These are phyloP conservation scores for Areca catechu DNA, from an alignment of 176 grass and related monocot genomes.

Conservation along the genomic window DNA sequence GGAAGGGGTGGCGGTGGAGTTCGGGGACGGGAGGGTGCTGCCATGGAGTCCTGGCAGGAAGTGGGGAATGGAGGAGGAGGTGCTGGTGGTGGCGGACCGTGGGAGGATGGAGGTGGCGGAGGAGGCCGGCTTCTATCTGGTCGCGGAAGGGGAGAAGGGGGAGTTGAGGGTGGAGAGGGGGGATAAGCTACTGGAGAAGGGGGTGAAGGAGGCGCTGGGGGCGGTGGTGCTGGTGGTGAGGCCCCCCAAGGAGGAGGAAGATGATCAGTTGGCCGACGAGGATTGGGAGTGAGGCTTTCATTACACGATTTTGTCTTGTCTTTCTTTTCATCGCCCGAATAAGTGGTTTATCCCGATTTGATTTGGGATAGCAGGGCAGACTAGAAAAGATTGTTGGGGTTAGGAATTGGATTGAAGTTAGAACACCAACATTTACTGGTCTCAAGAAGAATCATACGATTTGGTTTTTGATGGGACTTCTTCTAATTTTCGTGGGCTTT, in stretches of 20 bases:
- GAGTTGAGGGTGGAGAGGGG: constrained; percentile 58
- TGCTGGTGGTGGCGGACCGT: constrained; percentile 55
- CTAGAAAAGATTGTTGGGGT: too few species aligned
- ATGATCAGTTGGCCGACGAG: constrained; percentile 45
- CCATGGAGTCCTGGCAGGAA: constrained; percentile 31
- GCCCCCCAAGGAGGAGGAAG: constrained; percentile 41
- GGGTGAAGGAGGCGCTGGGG: constrained; percentile 23
- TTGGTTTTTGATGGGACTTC: too few species aligned
- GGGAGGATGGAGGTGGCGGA: constrained; percentile 28
- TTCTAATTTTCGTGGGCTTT: too few species aligned
- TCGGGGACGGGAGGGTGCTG: constrained; percentile 42
- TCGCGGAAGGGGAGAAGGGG: constrained; percentile 44
- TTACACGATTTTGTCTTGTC: too few species aligned
- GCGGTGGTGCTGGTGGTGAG: constrained; percentile 57
- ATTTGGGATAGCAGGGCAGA: too few species aligned
- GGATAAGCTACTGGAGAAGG: constrained; percentile 33
- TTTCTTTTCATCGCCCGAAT: too few species aligned
- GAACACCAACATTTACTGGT: too few species aligned
- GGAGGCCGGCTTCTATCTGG: constrained; percentile 43
- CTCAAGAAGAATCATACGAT: too few species aligned
- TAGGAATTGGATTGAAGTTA: too few species aligned
- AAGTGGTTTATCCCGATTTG: too few species aligned
- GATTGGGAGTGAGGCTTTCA: constrained; percentile 49
- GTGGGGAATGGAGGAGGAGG: constrained; percentile 26
- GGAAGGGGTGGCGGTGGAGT: constrained; percentile 56